A percentile compares a stretch with the other conserved stretches of the same genome.
Evolutionary conservation across 257 asterid species (phyloP).

Genomic region (Gardenia jasminoides): DNA sequence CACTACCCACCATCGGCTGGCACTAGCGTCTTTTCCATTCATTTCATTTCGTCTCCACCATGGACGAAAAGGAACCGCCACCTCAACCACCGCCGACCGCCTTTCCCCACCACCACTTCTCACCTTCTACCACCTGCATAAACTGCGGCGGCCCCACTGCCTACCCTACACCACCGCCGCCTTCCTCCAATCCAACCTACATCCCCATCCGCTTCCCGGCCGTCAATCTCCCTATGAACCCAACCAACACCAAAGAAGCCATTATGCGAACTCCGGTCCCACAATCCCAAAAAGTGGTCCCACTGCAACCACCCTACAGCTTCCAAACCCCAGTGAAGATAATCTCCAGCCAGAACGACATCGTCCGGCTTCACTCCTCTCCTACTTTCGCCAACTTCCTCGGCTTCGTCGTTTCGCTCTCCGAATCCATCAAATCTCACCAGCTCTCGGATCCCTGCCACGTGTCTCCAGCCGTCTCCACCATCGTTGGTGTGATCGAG

Average conservation of each 20-base stretch:
- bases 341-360: conserved; percentile 60
- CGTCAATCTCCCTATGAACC: conserved; percentile 65
- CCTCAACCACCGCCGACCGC: conserved; percentile 17
- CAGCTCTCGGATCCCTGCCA: conserved; percentile 70
- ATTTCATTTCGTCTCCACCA: not conserved
- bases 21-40: not conserved
- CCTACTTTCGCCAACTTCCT: conserved; percentile 52
- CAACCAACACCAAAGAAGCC: conserved; percentile 63
- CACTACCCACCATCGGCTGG: no score
- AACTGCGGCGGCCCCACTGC: conserved; percentile 80
- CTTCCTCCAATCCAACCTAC: conserved; percentile 61
- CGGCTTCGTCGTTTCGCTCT: conserved; percentile 75
- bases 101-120: conserved; percentile 17
- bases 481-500: conserved; percentile 40
- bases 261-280: conserved; percentile 94
- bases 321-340: conserved; percentile 55
- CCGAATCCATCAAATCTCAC: conserved; percentile 65
- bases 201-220: conserved; percentile 92
- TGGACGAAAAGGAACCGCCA: not conserved
- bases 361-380: conserved; percentile 58
- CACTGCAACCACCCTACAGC: conserved; percentile 52
- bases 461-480: conserved; percentile 46
- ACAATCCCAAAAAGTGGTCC: conserved; percentile 51
- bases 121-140: conserved; percentile 37
- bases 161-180: conserved; percentile 59